Evolutionary conservation across 495 filamentous ascomycete genomes (phyloP).

Genomic region (Daldinia vernicosa): DNA sequence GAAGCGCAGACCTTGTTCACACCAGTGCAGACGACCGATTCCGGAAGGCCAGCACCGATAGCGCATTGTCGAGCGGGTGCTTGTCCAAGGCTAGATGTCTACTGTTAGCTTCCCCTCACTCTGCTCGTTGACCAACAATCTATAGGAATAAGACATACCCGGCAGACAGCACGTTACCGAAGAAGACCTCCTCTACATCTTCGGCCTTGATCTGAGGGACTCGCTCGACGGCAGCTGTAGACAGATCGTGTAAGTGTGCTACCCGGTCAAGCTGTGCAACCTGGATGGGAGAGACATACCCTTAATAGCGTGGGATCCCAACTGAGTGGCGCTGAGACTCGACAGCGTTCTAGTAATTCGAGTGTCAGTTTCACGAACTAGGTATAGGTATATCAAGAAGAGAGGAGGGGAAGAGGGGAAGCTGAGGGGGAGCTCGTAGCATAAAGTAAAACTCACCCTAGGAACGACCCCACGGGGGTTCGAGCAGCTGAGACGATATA

Average conservation of each 20-base stretch:
- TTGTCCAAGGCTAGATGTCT: constrained; percentile 79
- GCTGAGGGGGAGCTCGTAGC: constrained; percentile 12
- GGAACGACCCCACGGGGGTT: constrained; percentile 91
- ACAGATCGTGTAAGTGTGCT: constrained; percentile 26
- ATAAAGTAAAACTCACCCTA: constrained; percentile 69
- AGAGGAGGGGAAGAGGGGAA: constrained; percentile 4
- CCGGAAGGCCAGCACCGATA: constrained; percentile 80
- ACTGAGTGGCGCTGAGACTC: constrained; percentile 82
- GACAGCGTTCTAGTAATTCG: constrained; percentile 70
- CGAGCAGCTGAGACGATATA: constrained; percentile 94
- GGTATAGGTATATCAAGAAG: not conserved
- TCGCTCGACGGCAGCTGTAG: constrained; percentile 80
- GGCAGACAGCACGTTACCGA: constrained; percentile 96
- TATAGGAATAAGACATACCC: constrained; percentile 70
- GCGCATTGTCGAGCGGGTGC: constrained; percentile 96
- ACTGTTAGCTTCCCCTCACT: constrained; percentile 27
- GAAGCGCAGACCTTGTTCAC: constrained; percentile 99
- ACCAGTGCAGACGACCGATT: constrained; percentile 85
- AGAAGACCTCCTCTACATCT: constrained; percentile 94
- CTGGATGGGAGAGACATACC: constrained; percentile 57
- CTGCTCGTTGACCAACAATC: not conserved
- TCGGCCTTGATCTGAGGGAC: constrained; percentile 84
- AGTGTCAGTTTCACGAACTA: constrained; percentile 35
- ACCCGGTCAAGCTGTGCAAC: not conserved
- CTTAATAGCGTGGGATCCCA: constrained; percentile 93